Conservation (phyloP, 1,284 basidiomycete genomes). For the Irpex sp. region DNA sequence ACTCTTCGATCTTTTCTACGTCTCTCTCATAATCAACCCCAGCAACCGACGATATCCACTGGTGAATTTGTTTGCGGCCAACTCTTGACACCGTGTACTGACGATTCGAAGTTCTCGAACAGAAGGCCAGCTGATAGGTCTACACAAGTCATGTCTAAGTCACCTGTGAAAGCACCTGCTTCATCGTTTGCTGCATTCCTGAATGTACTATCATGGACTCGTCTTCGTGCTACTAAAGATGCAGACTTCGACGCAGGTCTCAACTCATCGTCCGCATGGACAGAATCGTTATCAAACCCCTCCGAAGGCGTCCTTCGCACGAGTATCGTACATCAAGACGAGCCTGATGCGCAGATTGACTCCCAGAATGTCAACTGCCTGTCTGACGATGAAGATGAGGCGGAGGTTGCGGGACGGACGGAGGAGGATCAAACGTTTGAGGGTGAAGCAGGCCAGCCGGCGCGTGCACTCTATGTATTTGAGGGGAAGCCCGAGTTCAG, state of each 20-base stretch:
- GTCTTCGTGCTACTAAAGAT: slow-evolving; percentile 5
- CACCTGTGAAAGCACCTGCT: slow-evolving; percentile 7
- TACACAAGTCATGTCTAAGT: neutral
- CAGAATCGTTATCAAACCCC: slow-evolving; percentile 51
- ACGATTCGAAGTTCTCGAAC: neutral
- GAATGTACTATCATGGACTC: slow-evolving; percentile 13
- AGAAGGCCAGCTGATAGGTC: neutral
- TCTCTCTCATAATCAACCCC: neutral
- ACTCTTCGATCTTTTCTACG: neutral
- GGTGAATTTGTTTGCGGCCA: neutral
- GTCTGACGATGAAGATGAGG: slow-evolving; percentile 33
- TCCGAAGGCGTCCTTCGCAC: slow-evolving; percentile 20
- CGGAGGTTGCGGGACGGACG: slow-evolving; percentile 34
- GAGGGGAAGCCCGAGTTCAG: slow-evolving; percentile 69
- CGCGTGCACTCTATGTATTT: slow-evolving; percentile 68
- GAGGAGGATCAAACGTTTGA: slow-evolving; percentile 30
- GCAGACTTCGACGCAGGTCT: slow-evolving; percentile 70
- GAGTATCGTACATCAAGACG: slow-evolving; percentile 9
- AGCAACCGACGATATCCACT: neutral
- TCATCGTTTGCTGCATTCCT: slow-evolving; percentile 18
- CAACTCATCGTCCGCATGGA: slow-evolving; percentile 74
- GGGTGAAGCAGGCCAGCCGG: slow-evolving; percentile 40
- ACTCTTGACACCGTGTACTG: neutral
- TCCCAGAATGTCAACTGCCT: slow-evolving; percentile 15
- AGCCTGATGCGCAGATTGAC: neutral